Evolutionary conservation across 306 rosid genomes (phyloP).

Genomic region (Prunus campanulata): DNA sequence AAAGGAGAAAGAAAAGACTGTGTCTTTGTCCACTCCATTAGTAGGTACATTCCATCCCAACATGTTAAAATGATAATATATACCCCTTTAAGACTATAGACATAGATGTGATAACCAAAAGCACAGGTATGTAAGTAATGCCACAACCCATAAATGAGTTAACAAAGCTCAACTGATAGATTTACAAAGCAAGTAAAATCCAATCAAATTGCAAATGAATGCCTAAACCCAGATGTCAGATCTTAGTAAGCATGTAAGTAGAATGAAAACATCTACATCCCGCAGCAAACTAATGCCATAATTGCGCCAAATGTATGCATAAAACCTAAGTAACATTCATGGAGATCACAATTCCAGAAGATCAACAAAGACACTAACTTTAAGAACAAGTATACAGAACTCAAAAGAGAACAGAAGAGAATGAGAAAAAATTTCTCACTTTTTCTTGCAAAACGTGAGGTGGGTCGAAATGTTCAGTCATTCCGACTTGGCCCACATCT

Average conservation of each 20-base stretch:
- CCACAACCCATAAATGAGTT: constrained; percentile 18
- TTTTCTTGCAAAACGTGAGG: constrained; percentile 72
- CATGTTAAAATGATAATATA: neutral
- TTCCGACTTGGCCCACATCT: constrained; percentile 96
- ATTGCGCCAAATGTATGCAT: constrained; percentile 12
- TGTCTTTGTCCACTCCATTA: constrained; percentile 1
- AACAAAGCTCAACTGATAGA: constrained; percentile 32
- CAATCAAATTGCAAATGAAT: constrained; percentile 17
- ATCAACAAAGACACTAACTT: constrained; percentile 29
- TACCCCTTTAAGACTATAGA: constrained; percentile 11
- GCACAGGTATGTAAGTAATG: constrained; percentile 1
- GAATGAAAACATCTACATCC: constrained; percentile 8
- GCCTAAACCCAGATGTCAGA: constrained; percentile 23
- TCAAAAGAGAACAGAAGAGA: constrained; percentile 9
- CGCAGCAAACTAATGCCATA: constrained; percentile 3
- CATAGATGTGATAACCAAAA: constrained; percentile 23
- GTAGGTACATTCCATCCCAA: constrained; percentile 2
- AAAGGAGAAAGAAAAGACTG: neutral
- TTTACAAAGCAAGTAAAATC: constrained; percentile 13
- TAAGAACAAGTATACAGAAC: constrained; percentile 15
- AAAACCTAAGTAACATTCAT: constrained; percentile 24
- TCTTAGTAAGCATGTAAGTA: constrained; percentile 20
- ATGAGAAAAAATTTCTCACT: constrained; percentile 30
- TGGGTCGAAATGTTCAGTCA: constrained; percentile 82
- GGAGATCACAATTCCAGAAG: constrained; percentile 24